A percentile compares a stretch with the other conserved stretches of the same genome.
Conservation (phyloP, 2,329 filamentous ascomycete species). For the Elsinoe fawcettii region DNA sequence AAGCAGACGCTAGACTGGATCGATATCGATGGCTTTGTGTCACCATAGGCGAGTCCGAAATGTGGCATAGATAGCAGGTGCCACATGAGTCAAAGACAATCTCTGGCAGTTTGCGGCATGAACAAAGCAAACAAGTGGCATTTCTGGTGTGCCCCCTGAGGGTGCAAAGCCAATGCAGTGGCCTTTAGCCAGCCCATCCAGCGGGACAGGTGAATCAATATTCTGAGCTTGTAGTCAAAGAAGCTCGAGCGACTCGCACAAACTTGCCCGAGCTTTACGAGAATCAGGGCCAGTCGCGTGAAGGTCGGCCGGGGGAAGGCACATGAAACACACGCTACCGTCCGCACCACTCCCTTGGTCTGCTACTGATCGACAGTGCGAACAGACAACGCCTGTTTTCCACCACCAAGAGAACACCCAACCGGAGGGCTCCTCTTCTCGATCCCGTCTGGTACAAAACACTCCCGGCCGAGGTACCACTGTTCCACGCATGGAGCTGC, state of each 20-base stretch:
- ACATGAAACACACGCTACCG: conserved; percentile 15
- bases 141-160: neutral
- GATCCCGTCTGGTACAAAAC: conserved; percentile 9
- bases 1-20: neutral
- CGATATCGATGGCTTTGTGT: neutral
- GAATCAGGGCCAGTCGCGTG: conserved; percentile 11
- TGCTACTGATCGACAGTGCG: conserved; percentile 2
- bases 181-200: neutral
- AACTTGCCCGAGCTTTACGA: conserved; percentile 13
- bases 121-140: conserved; percentile 5
- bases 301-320: conserved; percentile 1
- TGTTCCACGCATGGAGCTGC: conserved; percentile 7
- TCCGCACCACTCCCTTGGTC: neutral
- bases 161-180: neutral
- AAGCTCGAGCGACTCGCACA: conserved; percentile 3
- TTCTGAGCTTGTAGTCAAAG: neutral
- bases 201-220: conserved; percentile 11
- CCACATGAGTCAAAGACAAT: neutral
- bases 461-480: conserved; percentile 11
- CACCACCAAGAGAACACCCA: neutral
- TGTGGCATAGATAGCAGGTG: conserved; percentile 11
- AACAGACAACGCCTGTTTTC: neutral
- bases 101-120: neutral
- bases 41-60: conserved; percentile 4
- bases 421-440: neutral